A percentile compares a stretch with the other conserved stretches of the same genome.
Evolutionary conservation across 192 early-diverging fungal genomes (phyloP).

Genomic region (Spizellomyces punctatus): DNA sequence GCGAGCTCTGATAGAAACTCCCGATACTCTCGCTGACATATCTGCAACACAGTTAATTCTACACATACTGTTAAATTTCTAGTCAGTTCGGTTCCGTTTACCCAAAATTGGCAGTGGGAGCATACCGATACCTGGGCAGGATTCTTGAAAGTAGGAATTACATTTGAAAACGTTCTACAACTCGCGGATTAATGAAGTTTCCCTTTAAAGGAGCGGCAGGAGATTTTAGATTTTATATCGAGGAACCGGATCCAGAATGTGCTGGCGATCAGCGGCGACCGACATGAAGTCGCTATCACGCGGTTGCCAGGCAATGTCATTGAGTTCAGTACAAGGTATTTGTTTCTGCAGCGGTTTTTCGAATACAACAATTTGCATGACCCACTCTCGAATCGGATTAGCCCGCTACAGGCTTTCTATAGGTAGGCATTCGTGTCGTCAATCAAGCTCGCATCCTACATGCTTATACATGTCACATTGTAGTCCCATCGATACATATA

Average conservation of each 20-base stretch:
- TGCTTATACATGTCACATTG: neutral
- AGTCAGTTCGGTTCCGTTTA: slow-evolving; percentile 34
- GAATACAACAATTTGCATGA: neutral
- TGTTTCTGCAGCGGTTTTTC: neutral
- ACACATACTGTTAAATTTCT: slow-evolving; percentile 32
- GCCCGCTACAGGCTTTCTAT: slow-evolving; percentile 35
- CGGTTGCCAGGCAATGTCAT: slow-evolving; percentile 31
- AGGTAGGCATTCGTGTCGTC: neutral
- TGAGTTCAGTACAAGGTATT: slow-evolving; percentile 37
- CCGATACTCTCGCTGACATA: too few species aligned
- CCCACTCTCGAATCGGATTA: neutral
- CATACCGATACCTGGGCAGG: slow-evolving; percentile 30
- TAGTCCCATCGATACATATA: slow-evolving; percentile 35
- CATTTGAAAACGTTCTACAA: neutral
- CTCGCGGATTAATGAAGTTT: neutral
- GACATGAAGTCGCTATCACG: slow-evolving; percentile 36
- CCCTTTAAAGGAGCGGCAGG: slow-evolving; percentile 25
- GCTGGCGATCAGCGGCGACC: slow-evolving; percentile 31
- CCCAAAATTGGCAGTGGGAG: slow-evolving; percentile 35
- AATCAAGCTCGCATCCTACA: neutral
- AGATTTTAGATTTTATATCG: slow-evolving; percentile 37
- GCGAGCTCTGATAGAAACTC: neutral
- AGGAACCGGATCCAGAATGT: slow-evolving; percentile 30
- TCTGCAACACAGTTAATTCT: slow-evolving; percentile 18
- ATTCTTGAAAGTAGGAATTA: slow-evolving; percentile 5